Percentiles rank a stretch among this genome's conserved stretches.
Evolutionary conservation across 2,329 filamentous ascomycete genomes (phyloP).

Genomic region (Metarhizium brunneum): DNA sequence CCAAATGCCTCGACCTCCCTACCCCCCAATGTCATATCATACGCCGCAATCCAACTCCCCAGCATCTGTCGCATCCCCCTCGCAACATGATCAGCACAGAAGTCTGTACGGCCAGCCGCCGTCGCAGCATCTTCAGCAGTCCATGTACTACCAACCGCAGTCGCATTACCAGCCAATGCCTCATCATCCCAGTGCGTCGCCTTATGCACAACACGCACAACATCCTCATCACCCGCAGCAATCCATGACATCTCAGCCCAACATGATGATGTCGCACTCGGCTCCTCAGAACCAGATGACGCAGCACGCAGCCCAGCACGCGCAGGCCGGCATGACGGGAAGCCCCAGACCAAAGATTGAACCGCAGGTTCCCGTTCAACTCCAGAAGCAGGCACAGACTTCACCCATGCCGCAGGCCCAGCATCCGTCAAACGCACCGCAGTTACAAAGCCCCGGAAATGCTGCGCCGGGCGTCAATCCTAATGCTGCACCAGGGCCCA

Average conservation of each 20-base stretch:
- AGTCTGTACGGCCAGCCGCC: slow-evolving; percentile 75
- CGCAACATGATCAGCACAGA: slow-evolving; percentile 81
- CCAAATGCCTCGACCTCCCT: slow-evolving; percentile 65
- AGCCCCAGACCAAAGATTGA: slow-evolving; percentile 58
- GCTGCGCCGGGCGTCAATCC: slow-evolving; percentile 56
- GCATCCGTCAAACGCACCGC: slow-evolving; percentile 26
- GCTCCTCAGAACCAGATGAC: slow-evolving; percentile 48
- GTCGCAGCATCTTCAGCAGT: slow-evolving; percentile 67
- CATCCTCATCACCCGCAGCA: slow-evolving; percentile 30
- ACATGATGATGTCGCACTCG: slow-evolving; percentile 57
- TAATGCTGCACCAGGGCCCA: slow-evolving; percentile 89
- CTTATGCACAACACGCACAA: slow-evolving; percentile 50
- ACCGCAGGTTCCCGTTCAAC: slow-evolving; percentile 49
- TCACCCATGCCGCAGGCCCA: slow-evolving; percentile 32
- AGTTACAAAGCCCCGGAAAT: slow-evolving; percentile 29
- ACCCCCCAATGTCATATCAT: slow-evolving; percentile 85
- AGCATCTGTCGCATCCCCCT: slow-evolving; percentile 82
- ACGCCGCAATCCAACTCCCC: slow-evolving; percentile 93
- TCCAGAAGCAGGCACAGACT: slow-evolving; percentile 43
- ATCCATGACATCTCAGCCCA: slow-evolving; percentile 54
- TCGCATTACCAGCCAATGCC: slow-evolving; percentile 58
- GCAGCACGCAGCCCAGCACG: slow-evolving; percentile 48
- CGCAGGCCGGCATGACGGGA: slow-evolving; percentile 45
- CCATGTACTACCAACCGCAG: slow-evolving; percentile 66
- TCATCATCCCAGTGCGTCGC: slow-evolving; percentile 48